A percentile compares a stretch with the other conserved stretches of the same genome.
These are phyloP conservation scores for Kodamaea kakaduensis DNA, from an alignment of 805 yeast species.

Conservation along the genomic window DNA sequence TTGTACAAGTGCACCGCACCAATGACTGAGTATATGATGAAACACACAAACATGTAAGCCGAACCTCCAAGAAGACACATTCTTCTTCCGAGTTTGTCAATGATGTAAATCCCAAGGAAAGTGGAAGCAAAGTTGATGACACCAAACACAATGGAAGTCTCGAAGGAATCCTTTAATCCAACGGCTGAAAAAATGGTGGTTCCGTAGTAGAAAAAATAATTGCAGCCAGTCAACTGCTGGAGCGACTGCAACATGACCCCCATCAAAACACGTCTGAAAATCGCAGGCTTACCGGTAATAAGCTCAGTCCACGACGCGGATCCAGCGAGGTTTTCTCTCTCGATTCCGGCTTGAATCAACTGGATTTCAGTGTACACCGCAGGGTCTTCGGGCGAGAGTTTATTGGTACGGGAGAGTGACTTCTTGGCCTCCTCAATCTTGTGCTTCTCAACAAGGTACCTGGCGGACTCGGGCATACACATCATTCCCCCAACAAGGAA, in stretches of 20 bases:
- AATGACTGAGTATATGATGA: conserved; percentile 23
- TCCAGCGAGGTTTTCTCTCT: conserved; percentile 26
- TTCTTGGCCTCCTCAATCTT: conserved; percentile 24
- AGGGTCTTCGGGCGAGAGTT: conserved; percentile 21
- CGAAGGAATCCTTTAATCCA: conserved; percentile 53
- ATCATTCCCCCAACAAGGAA: conserved; percentile 23
- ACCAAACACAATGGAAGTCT: conserved; percentile 58
- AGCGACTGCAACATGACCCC: conserved; percentile 34
- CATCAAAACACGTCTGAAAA: conserved; percentile 21
- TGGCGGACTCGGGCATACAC: conserved; percentile 27
- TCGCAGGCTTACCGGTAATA: conserved; percentile 26
- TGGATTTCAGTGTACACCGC: conserved; percentile 23
- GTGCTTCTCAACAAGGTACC: conserved; percentile 23
- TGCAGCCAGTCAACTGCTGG: conserved; percentile 62
- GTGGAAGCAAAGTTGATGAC: conserved; percentile 55
- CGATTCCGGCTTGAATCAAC: conserved; percentile 28
- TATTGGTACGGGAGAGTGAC: conserved; percentile 24
- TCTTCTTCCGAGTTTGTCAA: conserved; percentile 55
- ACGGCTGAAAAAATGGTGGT: conserved; percentile 58
- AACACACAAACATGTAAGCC: conserved; percentile 23
- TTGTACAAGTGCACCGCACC: conserved; percentile 21
- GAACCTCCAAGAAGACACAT: conserved; percentile 48
- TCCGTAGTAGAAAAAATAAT: conserved; percentile 65
- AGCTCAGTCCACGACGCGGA: conserved; percentile 25
- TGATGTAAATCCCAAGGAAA: conserved; percentile 47